Evolutionary conservation across 495 filamentous ascomycete genomes (phyloP), one percentile per base, ranked within the genome.

Genomic region (Glarea lozoyensis): DNA sequence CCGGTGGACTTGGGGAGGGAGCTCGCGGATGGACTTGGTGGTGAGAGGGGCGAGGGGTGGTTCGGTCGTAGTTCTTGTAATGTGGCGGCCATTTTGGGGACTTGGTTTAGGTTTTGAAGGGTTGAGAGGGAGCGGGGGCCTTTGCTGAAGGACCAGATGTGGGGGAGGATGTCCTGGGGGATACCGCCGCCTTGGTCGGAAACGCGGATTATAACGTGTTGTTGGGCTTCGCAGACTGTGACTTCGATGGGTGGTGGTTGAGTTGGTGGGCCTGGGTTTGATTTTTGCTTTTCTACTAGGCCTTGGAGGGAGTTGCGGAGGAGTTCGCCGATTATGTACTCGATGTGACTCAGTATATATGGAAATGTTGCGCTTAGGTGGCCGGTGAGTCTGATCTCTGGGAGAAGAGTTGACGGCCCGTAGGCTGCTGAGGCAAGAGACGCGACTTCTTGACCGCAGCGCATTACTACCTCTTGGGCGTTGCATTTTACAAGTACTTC

Each of bases 311-410:
- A 90, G 63, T 99, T 99, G 43, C 92, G 81, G 13, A 99, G 71
- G 10, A 99, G 79, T 62, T 99, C 92, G 25, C 92, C 88, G 43
- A 97, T 76, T 53, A 97, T 96, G 57, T 97, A 99, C 64, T 99
- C 88, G 37, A 99, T 70, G 58, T 97, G 93, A 52, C 82, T 90
- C 15, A 93, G 75, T 46, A 97, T 97, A 49, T 95, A 99, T 2
- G 93, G 93, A 58, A 99, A 97, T 7, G 81, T 94, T 0, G 87
- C 88, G 5, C 86, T 78, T 4, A 89, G 64, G 54, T 97, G 88
- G 9, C 92, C 92, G 50, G 84, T 73, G 37, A 99, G 72, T n/a
- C 68, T 72, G 59, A 99, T 84, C 43, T 84, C 76, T 12, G 92
- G 92, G 1, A 99, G 72, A 22, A 70, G 62, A 4, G 73, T 64